A percentile compares a stretch with the other conserved stretches of the same genome.
These are phyloP conservation scores for Retiboletus fuscus DNA, from an alignment of 1,284 basidiomycete genomes.

Conservation along the genomic window DNA sequence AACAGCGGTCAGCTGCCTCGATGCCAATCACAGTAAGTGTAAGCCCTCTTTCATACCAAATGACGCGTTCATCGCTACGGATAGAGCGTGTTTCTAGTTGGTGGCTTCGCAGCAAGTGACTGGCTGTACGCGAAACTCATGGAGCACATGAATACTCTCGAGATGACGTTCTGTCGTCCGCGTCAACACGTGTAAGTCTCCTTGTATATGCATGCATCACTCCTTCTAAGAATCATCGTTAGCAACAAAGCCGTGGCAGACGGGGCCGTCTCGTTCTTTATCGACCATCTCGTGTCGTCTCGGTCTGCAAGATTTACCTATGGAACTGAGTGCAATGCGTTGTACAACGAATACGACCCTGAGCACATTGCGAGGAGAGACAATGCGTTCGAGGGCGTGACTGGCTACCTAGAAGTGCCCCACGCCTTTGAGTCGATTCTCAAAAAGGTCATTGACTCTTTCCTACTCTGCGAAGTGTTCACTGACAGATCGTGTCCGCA, in stretches of 20 bases:
- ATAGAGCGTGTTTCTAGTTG: constrained; percentile 52
- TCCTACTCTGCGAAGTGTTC: background rate
- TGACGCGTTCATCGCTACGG: background rate
- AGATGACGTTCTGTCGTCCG: constrained; percentile 51
- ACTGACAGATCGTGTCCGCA: background rate
- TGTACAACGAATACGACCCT: constrained; percentile 48
- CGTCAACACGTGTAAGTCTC: constrained; percentile 51
- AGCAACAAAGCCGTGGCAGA: no score
- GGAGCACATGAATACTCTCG: constrained; percentile 42
- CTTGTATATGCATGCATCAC: background rate
- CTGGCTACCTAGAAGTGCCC: constrained; percentile 39
- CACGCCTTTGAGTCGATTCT: constrained; percentile 46
- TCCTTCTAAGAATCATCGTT: constrained; percentile 37
- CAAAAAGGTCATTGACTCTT: constrained; percentile 40
- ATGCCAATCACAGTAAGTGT: constrained; percentile 49
- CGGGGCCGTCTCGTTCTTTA: constrained; percentile 63
- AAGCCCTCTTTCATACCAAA: background rate
- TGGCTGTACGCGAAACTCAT: constrained; percentile 56
- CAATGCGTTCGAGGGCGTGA: constrained; percentile 27
- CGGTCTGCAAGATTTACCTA: constrained; percentile 59
- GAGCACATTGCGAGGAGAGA: constrained; percentile 51
- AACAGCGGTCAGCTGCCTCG: constrained; percentile 45
- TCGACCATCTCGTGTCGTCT: constrained; percentile 61
- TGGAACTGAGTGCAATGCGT: constrained; percentile 47
- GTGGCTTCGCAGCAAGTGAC: constrained; percentile 63